These are phyloP conservation scores for Ceratocystis cacaofunesta DNA, from an alignment of 2,329 filamentous ascomycete genomes.

Conservation along the genomic window DNA sequence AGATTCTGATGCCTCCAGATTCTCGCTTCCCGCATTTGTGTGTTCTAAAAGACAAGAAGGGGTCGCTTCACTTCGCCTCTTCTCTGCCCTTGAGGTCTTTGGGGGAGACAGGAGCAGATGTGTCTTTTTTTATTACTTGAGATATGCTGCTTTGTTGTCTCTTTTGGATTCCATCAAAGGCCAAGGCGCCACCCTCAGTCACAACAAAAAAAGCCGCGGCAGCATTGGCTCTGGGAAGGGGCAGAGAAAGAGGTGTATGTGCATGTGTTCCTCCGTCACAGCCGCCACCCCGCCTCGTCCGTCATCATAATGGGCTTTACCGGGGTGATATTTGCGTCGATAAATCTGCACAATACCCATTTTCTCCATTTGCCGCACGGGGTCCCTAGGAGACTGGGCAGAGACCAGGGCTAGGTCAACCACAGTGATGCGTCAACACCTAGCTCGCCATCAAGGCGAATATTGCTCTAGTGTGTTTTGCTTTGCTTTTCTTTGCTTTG, in stretches of 20 bases:
- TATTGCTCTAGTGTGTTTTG: too few species aligned
- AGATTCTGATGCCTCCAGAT: neutral
- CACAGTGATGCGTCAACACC: too few species aligned
- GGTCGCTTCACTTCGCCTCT: neutral
- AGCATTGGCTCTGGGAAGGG: neutral
- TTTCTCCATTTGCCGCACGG: neutral
- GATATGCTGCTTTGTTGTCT: too few species aligned
- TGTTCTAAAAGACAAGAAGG: neutral
- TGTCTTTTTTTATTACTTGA: too few species aligned
- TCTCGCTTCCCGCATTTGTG: neutral
- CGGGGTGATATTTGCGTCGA: neutral
- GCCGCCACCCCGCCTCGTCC: neutral
- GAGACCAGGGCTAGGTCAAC: neutral
- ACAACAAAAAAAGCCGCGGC: neutral
- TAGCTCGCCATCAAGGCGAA: too few species aligned
- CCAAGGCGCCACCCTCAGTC: too few species aligned
- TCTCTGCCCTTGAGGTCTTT: neutral
- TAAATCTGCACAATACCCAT: neutral
- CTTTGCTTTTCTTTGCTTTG: too few species aligned
- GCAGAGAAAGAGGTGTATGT: neutral
- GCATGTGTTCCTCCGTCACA: neutral
- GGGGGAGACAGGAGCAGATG: too few species aligned
- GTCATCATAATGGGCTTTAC: neutral
- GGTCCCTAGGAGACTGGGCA: neutral
- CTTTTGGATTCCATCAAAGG: too few species aligned